Evolutionary conservation across 1,139 yeast genomes (phyloP).

Genomic region (Nadsonia starkeyi-henricii): DNA sequence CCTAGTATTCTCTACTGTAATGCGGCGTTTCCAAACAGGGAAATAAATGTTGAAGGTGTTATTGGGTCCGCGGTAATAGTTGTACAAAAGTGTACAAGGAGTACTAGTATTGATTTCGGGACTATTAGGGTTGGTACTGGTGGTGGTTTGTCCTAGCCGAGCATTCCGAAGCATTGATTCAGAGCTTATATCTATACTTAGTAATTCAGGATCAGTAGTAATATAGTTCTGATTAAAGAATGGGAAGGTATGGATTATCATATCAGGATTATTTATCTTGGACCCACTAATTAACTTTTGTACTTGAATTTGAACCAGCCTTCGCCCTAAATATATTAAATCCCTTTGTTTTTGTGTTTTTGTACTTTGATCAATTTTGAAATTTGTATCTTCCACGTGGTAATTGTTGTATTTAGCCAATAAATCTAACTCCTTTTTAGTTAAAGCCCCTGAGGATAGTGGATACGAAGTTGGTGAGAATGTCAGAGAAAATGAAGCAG

Average conservation of each 20-base stretch:
- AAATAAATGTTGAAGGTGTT: neutral
- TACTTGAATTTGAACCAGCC: neutral
- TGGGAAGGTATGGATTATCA: neutral
- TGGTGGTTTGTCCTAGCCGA: too few relatives aligned
- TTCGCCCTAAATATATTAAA: neutral
- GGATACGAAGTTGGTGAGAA: too few relatives aligned
- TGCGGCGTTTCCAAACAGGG: neutral
- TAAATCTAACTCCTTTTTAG: too few relatives aligned
- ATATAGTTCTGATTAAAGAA: neutral
- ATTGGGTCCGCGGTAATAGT: neutral
- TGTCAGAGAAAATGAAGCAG: too few relatives aligned
- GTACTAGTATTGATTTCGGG: neutral
- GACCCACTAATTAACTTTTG: neutral
- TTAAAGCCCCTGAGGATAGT: too few relatives aligned
- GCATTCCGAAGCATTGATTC: too few relatives aligned
- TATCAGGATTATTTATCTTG: neutral
- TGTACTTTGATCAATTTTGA: neutral
- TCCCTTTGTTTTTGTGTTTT: neutral
- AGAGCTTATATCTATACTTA: too few relatives aligned
- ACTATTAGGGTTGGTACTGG: too few relatives aligned
- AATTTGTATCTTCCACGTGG: neutral
- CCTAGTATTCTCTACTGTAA: neutral
- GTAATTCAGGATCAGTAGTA: neutral
- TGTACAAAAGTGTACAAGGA: neutral
- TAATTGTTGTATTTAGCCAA: neutral